phyloP scores from a whole-genome alignment of 1,139 yeast genomes.

The Geotrichum carabidarum region DNA sequence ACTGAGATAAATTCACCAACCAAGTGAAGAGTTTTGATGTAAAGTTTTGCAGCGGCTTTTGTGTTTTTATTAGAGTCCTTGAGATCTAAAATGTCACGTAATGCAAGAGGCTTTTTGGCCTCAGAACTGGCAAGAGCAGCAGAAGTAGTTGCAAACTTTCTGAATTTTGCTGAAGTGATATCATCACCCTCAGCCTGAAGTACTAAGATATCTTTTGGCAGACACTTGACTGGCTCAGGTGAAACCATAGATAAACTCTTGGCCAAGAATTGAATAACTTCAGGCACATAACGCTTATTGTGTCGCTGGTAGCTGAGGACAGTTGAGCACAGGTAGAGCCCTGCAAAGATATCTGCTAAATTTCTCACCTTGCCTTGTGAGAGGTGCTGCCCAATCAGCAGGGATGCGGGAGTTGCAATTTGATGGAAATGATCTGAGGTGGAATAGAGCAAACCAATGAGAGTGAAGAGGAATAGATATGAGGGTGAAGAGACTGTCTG shows the following conservation, averaged over 20 bases:
- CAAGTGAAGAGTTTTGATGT: constrained; percentile 11
- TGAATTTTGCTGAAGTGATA: constrained; percentile 4
- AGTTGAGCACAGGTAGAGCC: constrained; percentile 61
- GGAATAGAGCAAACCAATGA: constrained; percentile 76
- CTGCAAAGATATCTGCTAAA: constrained; percentile 42
- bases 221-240: constrained; percentile 11
- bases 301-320: constrained; percentile 68
- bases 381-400: constrained; percentile 67
- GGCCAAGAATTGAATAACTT: constrained; percentile 57
- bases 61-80: not conserved
- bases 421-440: constrained; percentile 95
- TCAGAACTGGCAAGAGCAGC: not conserved
- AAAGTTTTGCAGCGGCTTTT: constrained; percentile 11
- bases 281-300: constrained; percentile 80
- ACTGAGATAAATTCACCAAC: constrained; percentile 27
- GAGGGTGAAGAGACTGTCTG: constrained; percentile 27
- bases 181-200: constrained; percentile 14
- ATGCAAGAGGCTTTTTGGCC: constrained; percentile 9
- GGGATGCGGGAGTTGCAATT: constrained; percentile 76
- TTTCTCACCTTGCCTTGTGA: constrained; percentile 46
- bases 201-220: constrained; percentile 19
- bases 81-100: constrained; percentile 12
- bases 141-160: constrained; percentile 15
- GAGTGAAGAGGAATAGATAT: constrained; percentile 62
- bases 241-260: constrained; percentile 17